Evolutionary conservation across 495 filamentous ascomycete species (phyloP), one percentile per base, ranked within the genome.

Genomic region (Hypoxylon intermedium): DNA sequence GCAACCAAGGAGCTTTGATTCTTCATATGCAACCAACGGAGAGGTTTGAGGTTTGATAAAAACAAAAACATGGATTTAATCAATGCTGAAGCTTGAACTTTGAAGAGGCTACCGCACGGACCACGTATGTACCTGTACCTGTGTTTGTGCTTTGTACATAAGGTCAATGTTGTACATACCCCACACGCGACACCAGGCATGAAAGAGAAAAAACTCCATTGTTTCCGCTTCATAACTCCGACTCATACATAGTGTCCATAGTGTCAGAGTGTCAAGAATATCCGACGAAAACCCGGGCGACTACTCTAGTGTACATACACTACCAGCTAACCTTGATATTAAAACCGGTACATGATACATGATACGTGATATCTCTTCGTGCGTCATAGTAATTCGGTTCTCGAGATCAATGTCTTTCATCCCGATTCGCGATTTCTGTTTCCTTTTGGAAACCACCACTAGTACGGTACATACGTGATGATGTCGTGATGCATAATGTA

Each of bases 401-500:
- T 21, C 48, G 28, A 34, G 44, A 20, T 42, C 21, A 30, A 41
- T 42, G 19, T 36, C 20, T 50, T 38, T 28, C 16, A 26, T 58
- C 31, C 38, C 28, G 37, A 58, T 43, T 50, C 13, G 43, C 30
- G 44, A 24, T 31, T n/a, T 28, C n/a, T n/a, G n/a, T n/a, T n/a
- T n/a, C n/a, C n/a, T n/a, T n/a, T n/a, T n/a, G n/a, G 7, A 11
- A 33, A 4, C 9, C 9, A 33, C 30, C 30, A 12, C 2, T 33
- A 33, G n/a, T 4, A 12, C n/a, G 30, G 30, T 33, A 33, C n/a
- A n/a, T n/a, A n/a, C n/a, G n/a, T n/a, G n/a, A 48, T 49, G 44
- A 61, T 61, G 58, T 62, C 51, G 58, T 62, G 52, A 62, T 41
- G 58, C 58, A 62, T 38, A 41, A 26, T 43, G 19, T 56, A 50